Evolutionary conservation across 2,329 filamentous ascomycete species (phyloP).

Genomic region (Sphaceloma murrayae): DNA sequence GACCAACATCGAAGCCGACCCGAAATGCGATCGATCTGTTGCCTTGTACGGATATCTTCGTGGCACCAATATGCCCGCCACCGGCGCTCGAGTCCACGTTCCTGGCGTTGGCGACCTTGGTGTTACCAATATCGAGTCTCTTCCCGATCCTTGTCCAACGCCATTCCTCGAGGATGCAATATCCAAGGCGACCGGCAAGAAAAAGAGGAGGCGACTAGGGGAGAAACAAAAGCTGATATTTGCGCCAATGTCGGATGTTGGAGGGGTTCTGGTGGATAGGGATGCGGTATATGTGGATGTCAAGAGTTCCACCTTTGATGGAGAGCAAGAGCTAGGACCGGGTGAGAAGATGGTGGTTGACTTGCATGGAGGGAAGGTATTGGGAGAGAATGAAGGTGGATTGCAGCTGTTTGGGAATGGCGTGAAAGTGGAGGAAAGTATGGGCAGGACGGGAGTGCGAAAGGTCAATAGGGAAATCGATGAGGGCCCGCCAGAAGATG

Average conservation of each 20-base stretch:
- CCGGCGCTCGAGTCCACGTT: constrained; percentile 80
- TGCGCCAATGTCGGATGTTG: constrained; percentile 96
- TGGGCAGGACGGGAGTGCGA: constrained; percentile 45
- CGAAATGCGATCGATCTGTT: constrained; percentile 82
- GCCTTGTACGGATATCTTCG: constrained; percentile 88
- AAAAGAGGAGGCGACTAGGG: constrained; percentile 67
- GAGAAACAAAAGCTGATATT: constrained; percentile 96
- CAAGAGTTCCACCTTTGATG: constrained; percentile 61
- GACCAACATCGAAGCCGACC: constrained; percentile 76
- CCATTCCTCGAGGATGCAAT: constrained; percentile 81
- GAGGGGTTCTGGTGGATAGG: constrained; percentile 89
- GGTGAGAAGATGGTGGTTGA: constrained; percentile 92
- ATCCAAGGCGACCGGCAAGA: constrained; percentile 75
- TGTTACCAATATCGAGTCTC: constrained; percentile 69
- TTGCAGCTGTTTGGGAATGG: constrained; percentile 80
- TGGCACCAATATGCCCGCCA: constrained; percentile 83
- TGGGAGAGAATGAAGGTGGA: constrained; percentile 73
- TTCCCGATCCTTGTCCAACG: constrained; percentile 93
- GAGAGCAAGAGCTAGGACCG: constrained; percentile 67
- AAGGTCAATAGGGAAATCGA: constrained; percentile 41
- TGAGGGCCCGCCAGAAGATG: constrained; percentile 41
- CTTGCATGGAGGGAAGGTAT: constrained; percentile 71
- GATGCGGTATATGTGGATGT: constrained; percentile 87
- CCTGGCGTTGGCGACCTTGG: constrained; percentile 85
- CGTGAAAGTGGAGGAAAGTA: constrained; percentile 44